Conservation (phyloP, 2,329 filamentous ascomycete species). For the Epichloe festucae region DNA sequence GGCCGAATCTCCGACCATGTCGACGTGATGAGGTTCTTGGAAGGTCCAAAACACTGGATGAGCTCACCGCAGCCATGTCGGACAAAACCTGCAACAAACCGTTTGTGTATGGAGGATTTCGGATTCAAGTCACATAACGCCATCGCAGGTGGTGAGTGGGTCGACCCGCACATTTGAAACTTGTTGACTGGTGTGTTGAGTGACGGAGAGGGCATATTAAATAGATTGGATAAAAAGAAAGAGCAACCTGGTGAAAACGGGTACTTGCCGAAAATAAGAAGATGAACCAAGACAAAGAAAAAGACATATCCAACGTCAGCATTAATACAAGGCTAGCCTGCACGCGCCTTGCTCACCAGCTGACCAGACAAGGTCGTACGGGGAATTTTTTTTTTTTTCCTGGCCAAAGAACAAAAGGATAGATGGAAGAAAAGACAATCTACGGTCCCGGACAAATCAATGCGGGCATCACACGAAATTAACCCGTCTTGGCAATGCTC, state of each 20-base stretch:
- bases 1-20: constrained; percentile 3
- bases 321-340: neutral
- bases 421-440: neutral
- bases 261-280: neutral
- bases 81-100: constrained; percentile 6
- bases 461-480: neutral
- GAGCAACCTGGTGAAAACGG: neutral
- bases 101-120: constrained; percentile 2
- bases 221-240: neutral
- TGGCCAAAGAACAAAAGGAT: neutral
- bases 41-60: constrained; percentile 5
- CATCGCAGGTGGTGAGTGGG: neutral
- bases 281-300: too few species aligned
- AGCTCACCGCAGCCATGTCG: constrained; percentile 4
- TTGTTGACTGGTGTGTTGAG: neutral
- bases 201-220: neutral
- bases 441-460: neutral
- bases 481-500: neutral
- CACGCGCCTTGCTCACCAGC: neutral
- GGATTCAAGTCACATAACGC: neutral
- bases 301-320: neutral
- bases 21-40: neutral
- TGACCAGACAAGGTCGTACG: neutral
- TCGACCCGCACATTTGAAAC: too few species aligned
- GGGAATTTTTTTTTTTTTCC: too few species aligned